Conservation (phyloP, 2,329 filamentous ascomycete genomes). For the Alternaria gaisen region DNA sequence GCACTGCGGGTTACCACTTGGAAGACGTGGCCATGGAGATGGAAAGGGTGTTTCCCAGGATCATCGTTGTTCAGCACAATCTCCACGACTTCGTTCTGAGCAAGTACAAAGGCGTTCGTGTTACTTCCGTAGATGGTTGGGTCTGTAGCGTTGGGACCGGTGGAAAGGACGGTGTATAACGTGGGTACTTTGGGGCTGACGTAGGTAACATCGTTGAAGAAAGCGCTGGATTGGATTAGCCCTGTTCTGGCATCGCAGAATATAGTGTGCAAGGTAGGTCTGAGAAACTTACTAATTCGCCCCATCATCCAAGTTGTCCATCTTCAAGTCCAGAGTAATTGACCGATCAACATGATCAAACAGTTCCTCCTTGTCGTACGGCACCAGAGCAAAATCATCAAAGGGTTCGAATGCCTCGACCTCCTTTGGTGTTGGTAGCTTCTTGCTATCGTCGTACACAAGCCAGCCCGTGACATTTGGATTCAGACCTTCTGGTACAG, state of each 20-base stretch:
- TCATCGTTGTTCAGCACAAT: slow-evolving; percentile 82
- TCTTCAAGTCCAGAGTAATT: slow-evolving; percentile 67
- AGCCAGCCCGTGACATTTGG: slow-evolving; percentile 67
- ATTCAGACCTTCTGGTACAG: slow-evolving; percentile 72
- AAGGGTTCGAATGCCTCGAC: slow-evolving; percentile 71
- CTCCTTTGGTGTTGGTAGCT: slow-evolving; percentile 60
- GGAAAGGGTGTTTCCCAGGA: slow-evolving; percentile 71
- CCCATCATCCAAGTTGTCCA: slow-evolving; percentile 74
- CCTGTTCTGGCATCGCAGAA: background rate
- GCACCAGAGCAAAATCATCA: slow-evolving; percentile 77
- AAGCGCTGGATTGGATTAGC: slow-evolving; percentile 46
- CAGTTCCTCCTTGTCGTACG: slow-evolving; percentile 70
- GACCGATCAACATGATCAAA: slow-evolving; percentile 69
- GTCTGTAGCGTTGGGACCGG: slow-evolving; percentile 59
- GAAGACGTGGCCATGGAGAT: slow-evolving; percentile 68
- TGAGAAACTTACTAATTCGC: slow-evolving; percentile 65
- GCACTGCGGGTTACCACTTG: slow-evolving; percentile 47
- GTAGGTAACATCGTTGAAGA: slow-evolving; percentile 79
- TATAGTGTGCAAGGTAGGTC: background rate
- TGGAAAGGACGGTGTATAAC: slow-evolving; percentile 77
- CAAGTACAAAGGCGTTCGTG: slow-evolving; percentile 68
- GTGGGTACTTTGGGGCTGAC: slow-evolving; percentile 77
- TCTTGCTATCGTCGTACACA: slow-evolving; percentile 61
- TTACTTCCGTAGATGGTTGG: slow-evolving; percentile 61
- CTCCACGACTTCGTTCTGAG: slow-evolving; percentile 73